phyloP scores from a whole-genome alignment of 1,284 basidiomycete genomes.

The Tranzscheliella williamsii region DNA sequence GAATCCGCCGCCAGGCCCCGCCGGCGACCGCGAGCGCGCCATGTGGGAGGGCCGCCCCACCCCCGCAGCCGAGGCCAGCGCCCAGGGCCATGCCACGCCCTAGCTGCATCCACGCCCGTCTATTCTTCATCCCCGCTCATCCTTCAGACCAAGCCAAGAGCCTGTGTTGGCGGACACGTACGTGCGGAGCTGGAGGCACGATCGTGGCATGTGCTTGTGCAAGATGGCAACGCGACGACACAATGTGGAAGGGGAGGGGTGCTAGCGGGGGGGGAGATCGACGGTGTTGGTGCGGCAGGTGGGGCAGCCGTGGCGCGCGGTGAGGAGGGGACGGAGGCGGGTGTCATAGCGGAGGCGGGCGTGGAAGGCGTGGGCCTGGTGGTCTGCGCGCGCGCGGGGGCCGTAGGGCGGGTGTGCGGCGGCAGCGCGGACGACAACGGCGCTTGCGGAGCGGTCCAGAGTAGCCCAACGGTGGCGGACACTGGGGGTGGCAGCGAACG shows the following conservation, averaged over 20 bases:
- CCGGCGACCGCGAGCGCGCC: conserved; percentile 38
- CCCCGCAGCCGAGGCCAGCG: conserved; percentile 13
- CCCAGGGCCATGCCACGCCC: too few species aligned
- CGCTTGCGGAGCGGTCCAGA: not conserved
- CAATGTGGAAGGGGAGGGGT: too few species aligned
- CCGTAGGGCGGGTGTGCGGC: conserved; percentile 23
- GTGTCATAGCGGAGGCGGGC: conserved; percentile 31
- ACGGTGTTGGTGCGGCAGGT: too few species aligned
- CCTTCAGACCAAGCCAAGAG: not conserved
- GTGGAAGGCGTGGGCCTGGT: conserved; percentile 15
- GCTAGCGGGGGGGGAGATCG: too few species aligned
- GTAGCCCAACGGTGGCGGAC: not conserved
- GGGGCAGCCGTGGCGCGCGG: too few species aligned
- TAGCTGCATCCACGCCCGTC: too few species aligned
- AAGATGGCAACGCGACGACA: too few species aligned
- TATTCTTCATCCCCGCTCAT: not conserved
- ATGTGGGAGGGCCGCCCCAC: conserved; percentile 39
- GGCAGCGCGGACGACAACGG: not conserved
- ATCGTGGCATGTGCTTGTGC: too few species aligned
- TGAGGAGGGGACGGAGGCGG: conserved; percentile 16
- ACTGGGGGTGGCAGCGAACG: not conserved
- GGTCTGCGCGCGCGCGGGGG: conserved; percentile 13
- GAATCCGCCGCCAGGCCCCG: conserved; percentile 1
- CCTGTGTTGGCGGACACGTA: too few species aligned
- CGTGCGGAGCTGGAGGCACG: too few species aligned